Evolutionary conservation across 1,139 yeast genomes (phyloP), one percentile per base, ranked within the genome.

Genomic region (Magnusiomyces clavatus): DNA sequence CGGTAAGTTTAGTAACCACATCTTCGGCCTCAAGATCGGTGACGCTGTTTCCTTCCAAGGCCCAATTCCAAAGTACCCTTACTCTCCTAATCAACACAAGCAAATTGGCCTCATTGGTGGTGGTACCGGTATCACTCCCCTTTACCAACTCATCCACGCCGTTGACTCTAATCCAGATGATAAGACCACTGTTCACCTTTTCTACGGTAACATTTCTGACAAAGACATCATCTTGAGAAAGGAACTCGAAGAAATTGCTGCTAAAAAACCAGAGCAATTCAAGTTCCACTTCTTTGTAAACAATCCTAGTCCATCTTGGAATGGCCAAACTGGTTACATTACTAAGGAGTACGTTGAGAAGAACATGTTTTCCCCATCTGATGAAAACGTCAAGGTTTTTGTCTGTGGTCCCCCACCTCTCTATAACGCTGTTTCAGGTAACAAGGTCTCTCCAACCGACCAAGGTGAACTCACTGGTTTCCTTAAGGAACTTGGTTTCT

Each of bases 91-190:
- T 76, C 80, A 82, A 72, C 92, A 80, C 71, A 80, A 85, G 63
- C 76, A 81, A 58, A 79, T 94, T 65, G 85, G 86, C 52, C 77
- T 92, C 74, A 77, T 92, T 63, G 97, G 97, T 60, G 98, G 96
- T 61, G 98, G 98, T 65, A 78, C 95, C 48, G 97, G 97, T 70
- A 88, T 92, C 70, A 87, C 97, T 35, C 98, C 97, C 57, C 77
- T 90, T 76, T 89, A 77, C 76, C 98, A 92, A 73, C 72, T 92
- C 68, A 70, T 87, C 59, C 64, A 64, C 54, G 61, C 59, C 51
- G 61, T 69, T 48, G 62, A 60, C 66, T 76, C 76, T 63, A 81
- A 89, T 74, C 88, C 94, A 46, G 72, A 71, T 40, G 97, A 90
- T 73, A 84, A 86, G 69, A 92, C 97, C 64, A 83, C 85, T 75